Base-by-base conservation (phyloP, 495 filamentous ascomycete genomes). In the Hypoxylon lienhwacheense region DNA sequence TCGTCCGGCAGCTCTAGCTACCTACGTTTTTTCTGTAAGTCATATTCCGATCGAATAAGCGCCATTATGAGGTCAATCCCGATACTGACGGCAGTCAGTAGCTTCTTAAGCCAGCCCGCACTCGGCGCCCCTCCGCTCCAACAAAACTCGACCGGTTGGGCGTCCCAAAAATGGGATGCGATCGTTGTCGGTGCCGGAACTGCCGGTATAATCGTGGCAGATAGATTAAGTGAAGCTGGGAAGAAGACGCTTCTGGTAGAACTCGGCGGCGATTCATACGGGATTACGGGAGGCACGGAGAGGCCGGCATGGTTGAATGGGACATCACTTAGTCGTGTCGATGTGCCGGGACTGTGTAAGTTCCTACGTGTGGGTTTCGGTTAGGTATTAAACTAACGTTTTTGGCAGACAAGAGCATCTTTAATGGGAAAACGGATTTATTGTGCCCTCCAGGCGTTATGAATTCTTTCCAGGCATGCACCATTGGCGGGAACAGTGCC, bases 111-210 rank as follows among this genome's bases (percentile, higher is more conserved):
- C 12, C 45, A 57, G 20, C 12, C 25, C 21, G 35, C 16, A 5
- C 20, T 33, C 11, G 34, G 52, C 37, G 53, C 58, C 1, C 52
- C 58, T 21, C 14, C 25, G n/a, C 26, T 32, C 25, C 49, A 33
- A 31, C 54, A 50, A 21, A 49, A 53, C 21, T 21, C 36, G 8
- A 47, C 60, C n/a, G 51, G 54, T 7, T 70, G 68, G 68, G 46
- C 62, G 1, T 28, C 33, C 3, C 40, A 69, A 36, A 29, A 65
- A 53, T 70, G 66, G 66, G 66, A 70, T 42, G 61, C 54, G 67
- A 76, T 96, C 50, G 85, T 95, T 61, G 82, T 95, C 10, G 90
- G 70, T 52, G 90, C 89, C 40, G 90, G 90, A 61, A 95, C 90
- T 22, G 90, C 90, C 5, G 90, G 90, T 47, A 88, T 90, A 68